Percentiles rank a stretch among this genome's conserved stretches.
These are phyloP conservation scores for Aspergillus carlsbadensis DNA, from an alignment of 495 filamentous ascomycete species.

Conservation along the genomic window DNA sequence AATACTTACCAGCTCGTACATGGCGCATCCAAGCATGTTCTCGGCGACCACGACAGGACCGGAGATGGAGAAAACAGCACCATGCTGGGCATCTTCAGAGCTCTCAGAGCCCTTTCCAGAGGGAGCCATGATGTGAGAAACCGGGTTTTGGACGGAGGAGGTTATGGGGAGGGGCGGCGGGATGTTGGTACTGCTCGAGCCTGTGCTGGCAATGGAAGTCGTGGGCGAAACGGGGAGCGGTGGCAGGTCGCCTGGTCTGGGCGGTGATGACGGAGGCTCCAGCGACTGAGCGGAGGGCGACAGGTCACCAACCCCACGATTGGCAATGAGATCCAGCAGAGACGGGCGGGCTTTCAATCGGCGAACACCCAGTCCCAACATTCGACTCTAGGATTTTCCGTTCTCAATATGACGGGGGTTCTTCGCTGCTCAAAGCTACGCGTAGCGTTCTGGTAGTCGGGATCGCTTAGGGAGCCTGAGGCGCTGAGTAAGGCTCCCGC, in stretches of 20 bases:
- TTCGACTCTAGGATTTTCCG: slow-evolving; percentile 25
- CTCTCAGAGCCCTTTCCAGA: slow-evolving; percentile 44
- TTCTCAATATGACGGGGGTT: neutral
- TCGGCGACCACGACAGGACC: slow-evolving; percentile 96
- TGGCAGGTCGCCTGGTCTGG: slow-evolving; percentile 43
- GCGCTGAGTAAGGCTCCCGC: slow-evolving; percentile 10
- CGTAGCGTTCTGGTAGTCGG: neutral
- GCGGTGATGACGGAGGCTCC: slow-evolving; percentile 35
- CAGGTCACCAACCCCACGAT: slow-evolving; percentile 36
- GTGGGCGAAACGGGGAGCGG: slow-evolving; percentile 54
- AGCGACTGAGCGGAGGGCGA: slow-evolving; percentile 3
- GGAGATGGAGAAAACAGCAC: slow-evolving; percentile 50
- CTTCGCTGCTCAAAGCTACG: neutral
- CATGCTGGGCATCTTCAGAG: slow-evolving; percentile 54
- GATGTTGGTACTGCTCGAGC: slow-evolving; percentile 39
- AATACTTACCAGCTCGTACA: slow-evolving; percentile 88
- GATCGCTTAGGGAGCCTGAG: neutral
- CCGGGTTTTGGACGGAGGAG: slow-evolving; percentile 30
- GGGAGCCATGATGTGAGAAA: slow-evolving; percentile 60
- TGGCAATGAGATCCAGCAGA: slow-evolving; percentile 66
- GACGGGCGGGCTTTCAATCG: slow-evolving; percentile 70
- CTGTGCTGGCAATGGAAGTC: slow-evolving; percentile 39
- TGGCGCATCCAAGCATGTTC: slow-evolving; percentile 97
- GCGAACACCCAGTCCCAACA: slow-evolving; percentile 60
- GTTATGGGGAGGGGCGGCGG: slow-evolving; percentile 31